phyloP scores from a whole-genome alignment of 305 asterid genomes.

The Nicotiana rustica region DNA sequence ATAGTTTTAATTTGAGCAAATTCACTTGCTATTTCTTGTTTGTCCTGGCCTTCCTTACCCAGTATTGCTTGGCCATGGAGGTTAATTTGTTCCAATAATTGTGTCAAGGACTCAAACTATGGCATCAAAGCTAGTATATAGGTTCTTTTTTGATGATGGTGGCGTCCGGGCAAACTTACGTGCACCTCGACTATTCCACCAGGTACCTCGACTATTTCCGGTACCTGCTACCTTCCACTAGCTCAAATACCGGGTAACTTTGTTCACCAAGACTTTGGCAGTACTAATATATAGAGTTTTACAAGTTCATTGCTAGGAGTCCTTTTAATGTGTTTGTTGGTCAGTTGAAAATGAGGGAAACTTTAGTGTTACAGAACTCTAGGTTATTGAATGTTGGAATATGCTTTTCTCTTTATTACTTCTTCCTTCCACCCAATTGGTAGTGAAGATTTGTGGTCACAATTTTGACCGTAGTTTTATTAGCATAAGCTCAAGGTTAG shows the following conservation, averaged over 20 bases:
- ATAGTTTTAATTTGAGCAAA: not conserved
- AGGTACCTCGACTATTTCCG: too few species aligned
- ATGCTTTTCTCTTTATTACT: constrained; percentile 2
- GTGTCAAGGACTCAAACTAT: not conserved
- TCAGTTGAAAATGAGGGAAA: not conserved
- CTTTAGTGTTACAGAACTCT: not conserved
- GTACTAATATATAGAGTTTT: too few species aligned
- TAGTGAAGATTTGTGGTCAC: not conserved
- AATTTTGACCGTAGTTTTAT: constrained; percentile 3
- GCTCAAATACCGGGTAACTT: too few species aligned
- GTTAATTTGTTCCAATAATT: not conserved
- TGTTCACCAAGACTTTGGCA: too few species aligned
- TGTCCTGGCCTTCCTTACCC: not conserved
- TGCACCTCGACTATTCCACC: too few species aligned
- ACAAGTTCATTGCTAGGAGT: not conserved
- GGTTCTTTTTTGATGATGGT: too few species aligned
- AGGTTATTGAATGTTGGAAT: not conserved
- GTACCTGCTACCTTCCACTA: too few species aligned
- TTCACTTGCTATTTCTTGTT: not conserved
- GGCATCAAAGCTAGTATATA: not conserved
- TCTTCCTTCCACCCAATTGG: not conserved
- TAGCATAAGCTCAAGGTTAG: not conserved
- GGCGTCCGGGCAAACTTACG: too few species aligned
- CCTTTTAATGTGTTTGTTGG: not conserved
- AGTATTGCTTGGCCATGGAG: not conserved